Evolutionary conservation across 441 rosid genomes (phyloP).

Genomic region (Rhodomyrtus psidioides): DNA sequence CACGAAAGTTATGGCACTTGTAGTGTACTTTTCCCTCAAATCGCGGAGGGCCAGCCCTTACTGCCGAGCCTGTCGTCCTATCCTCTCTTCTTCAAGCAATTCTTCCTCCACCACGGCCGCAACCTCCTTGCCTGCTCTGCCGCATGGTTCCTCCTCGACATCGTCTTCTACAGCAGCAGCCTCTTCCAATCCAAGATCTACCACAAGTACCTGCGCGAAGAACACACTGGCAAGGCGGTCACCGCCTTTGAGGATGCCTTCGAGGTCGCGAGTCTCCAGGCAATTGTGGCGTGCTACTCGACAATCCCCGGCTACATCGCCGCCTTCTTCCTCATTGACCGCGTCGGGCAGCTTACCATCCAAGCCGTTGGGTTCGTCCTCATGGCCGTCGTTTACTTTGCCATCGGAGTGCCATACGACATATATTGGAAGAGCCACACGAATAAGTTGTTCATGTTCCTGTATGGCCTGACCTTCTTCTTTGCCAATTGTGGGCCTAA

Average conservation of each 20-base stretch:
- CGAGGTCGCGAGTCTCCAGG: constrained; percentile 30
- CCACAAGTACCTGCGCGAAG: neutral
- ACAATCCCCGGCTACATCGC: constrained; percentile 69
- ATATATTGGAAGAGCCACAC: constrained; percentile 18
- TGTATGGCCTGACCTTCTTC: constrained; percentile 50
- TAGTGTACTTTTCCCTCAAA: too few relatives aligned
- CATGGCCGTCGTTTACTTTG: constrained; percentile 50
- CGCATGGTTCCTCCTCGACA: constrained; percentile 57
- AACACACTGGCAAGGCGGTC: neutral
- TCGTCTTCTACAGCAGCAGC: constrained; percentile 49
- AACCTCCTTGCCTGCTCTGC: constrained; percentile 49
- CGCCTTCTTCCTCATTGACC: constrained; percentile 52
- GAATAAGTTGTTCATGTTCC: constrained; percentile 24
- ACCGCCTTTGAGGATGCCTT: constrained; percentile 30
- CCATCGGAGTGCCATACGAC: constrained; percentile 38
- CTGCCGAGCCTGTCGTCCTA: constrained; percentile 16
- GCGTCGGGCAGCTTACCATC: constrained; percentile 47
- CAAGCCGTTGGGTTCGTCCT: constrained; percentile 51
- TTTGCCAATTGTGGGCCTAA: constrained; percentile 80
- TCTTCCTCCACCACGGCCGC: constrained; percentile 48
- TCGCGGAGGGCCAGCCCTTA: constrained; percentile 22
- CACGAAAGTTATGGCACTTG: too few relatives aligned
- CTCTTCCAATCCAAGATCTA: constrained; percentile 51
- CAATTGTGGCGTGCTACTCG: constrained; percentile 36
- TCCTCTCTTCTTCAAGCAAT: constrained; percentile 40